Evolutionary conservation across 495 filamentous ascomycete species (phyloP).

Genomic region (Hypoxylon lenormandii): DNA sequence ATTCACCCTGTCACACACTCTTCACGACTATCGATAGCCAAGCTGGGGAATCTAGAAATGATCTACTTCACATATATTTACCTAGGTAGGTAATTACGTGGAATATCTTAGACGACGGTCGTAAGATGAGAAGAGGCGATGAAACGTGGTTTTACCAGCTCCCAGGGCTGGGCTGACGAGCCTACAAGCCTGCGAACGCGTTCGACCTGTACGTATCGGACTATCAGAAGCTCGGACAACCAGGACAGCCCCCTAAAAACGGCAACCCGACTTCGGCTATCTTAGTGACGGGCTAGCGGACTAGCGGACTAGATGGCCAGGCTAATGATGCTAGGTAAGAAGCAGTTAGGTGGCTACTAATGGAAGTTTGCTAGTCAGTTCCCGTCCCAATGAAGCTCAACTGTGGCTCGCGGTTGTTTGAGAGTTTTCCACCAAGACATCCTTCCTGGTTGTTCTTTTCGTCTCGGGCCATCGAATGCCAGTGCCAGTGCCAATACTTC

Average conservation of each 20-base stretch:
- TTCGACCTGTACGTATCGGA: too few species aligned
- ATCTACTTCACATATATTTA: constrained; percentile 7
- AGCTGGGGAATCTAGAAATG: constrained; percentile 8
- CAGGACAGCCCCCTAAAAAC: not conserved
- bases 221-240: too few species aligned
- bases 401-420: constrained; percentile 32
- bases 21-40: constrained; percentile 13
- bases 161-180: not conserved
- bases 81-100: constrained; percentile 15
- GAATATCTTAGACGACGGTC: constrained; percentile 18
- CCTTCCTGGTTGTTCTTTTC: constrained; percentile 15
- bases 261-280: constrained; percentile 3
- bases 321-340: not conserved
- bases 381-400: constrained; percentile 14
- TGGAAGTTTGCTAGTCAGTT: constrained; percentile 4
- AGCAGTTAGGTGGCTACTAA: not conserved
- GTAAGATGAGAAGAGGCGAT: constrained; percentile 4
- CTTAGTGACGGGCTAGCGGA: constrained; percentile 1
- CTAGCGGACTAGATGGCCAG: too few species aligned
- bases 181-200: too few species aligned
- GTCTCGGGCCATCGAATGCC: too few species aligned
- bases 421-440: constrained; percentile 13
- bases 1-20: too few species aligned
- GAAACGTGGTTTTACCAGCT: constrained; percentile 1
- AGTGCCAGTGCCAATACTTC: too few species aligned